Conservation (phyloP, 129 eudicot genomes). For the Glebionis coronaria region DNA sequence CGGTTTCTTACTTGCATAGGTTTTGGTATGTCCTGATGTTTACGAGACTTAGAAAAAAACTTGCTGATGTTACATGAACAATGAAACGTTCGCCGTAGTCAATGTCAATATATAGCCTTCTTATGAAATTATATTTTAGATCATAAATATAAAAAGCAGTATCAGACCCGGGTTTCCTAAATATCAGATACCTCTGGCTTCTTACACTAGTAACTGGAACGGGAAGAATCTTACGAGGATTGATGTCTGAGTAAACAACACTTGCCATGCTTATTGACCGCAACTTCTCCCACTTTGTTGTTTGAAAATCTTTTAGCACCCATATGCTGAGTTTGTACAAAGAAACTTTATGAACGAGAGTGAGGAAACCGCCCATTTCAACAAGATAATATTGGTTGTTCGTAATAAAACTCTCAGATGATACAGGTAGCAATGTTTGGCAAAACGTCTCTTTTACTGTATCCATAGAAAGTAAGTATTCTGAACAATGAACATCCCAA, state of each 20-base stretch:
- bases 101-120: constrained; percentile 20
- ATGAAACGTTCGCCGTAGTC: constrained; percentile 14
- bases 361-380: constrained; percentile 34
- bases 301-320: constrained; percentile 32
- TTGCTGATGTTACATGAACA: constrained; percentile 18
- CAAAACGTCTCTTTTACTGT: constrained; percentile 33
- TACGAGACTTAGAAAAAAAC: not conserved
- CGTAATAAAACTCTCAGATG: not conserved
- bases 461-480: constrained; percentile 33
- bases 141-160: constrained; percentile 24
- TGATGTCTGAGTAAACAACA: constrained; percentile 3
- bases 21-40: constrained; percentile 2
- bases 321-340: constrained; percentile 16
- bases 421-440: constrained; percentile 21
- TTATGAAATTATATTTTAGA: constrained; percentile 10
- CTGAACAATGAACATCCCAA: constrained; percentile 31
- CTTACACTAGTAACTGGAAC: constrained; percentile 19
- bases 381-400: not conserved
- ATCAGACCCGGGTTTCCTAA: constrained; percentile 16
- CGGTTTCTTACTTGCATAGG: not conserved
- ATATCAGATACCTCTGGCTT: constrained; percentile 24
- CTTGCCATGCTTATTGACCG: constrained; percentile 9
- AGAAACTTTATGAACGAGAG: constrained; percentile 11
- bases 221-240: constrained; percentile 6
- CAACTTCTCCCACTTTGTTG: constrained; percentile 19